A percentile compares a stretch with the other conserved stretches of the same genome.
Evolutionary conservation across 176 grass and related monocot species (phyloP).

Genomic region (Pontederia paniculata): DNA sequence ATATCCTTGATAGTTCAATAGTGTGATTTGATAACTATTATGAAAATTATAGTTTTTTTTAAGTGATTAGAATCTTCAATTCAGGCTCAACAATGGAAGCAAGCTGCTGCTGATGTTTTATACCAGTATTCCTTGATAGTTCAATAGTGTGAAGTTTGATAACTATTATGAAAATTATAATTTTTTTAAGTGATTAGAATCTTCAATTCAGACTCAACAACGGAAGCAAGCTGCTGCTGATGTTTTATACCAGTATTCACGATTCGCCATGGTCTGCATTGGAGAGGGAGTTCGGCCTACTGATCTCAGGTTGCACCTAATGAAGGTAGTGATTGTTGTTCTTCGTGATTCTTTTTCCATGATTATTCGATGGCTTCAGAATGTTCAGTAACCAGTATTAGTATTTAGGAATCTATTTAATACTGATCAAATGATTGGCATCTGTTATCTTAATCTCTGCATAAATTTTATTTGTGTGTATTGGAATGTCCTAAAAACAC

Average conservation of each 20-base stretch:
- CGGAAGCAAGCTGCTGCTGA: conserved; percentile 81
- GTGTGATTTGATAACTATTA: too few species aligned
- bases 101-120: conserved; percentile 76
- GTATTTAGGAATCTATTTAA: too few species aligned
- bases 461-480: too few species aligned
- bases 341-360: not conserved
- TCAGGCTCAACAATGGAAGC: conserved; percentile 77
- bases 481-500: too few species aligned
- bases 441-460: too few species aligned
- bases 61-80: not conserved
- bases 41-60: too few species aligned
- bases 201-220: conserved; percentile 48
- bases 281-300: conserved; percentile 73
- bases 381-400: conserved; percentile 12
- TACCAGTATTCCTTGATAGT: conserved; percentile 19
- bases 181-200: too few species aligned
- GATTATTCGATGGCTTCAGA: conserved; percentile 4
- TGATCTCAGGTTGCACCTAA: conserved; percentile 88
- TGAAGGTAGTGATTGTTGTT: conserved; percentile 50
- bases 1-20: too few species aligned
- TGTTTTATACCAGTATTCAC: conserved; percentile 78
- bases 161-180: too few species aligned
- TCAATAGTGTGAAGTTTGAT: too few species aligned
- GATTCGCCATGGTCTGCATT: conserved; percentile 92
- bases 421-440: too few species aligned